phyloP scores from a whole-genome alignment of 768 basidiomycete genomes.

The Boletus tomentosulus region DNA sequence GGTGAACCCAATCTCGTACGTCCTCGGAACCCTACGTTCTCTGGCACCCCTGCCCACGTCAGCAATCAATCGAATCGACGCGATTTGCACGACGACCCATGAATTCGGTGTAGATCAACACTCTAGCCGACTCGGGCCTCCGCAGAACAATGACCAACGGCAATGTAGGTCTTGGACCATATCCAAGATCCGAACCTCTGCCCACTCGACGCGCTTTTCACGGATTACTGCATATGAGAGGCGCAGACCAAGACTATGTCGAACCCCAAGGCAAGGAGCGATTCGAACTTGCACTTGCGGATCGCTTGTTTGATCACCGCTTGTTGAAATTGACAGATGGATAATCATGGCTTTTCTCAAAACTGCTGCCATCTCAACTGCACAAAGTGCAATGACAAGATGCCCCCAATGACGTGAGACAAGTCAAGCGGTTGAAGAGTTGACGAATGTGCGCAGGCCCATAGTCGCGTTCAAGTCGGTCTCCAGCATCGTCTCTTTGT shows the following conservation, averaged over 20 bases:
- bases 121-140: background rate
- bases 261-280: background rate
- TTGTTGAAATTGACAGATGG: background rate
- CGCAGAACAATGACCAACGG: conserved; percentile 29
- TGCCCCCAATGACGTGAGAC: too few species aligned
- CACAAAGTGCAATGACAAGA: too few species aligned
- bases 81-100: conserved; percentile 24
- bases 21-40: background rate
- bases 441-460: too few species aligned
- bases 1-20: background rate
- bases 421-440: too few species aligned
- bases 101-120: conserved; percentile 22
- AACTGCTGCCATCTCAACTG: too few species aligned
- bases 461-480: too few species aligned
- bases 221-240: conserved; percentile 31
- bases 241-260: conserved; percentile 18
- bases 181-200: conserved; percentile 27
- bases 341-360: background rate
- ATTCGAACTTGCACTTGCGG: background rate
- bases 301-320: background rate
- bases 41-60: background rate
- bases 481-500: too few species aligned
- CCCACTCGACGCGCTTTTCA: conserved; percentile 32
- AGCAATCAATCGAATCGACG: conserved; percentile 11
- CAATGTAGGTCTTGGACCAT: conserved; percentile 25